A percentile compares a stretch with the other conserved stretches of the same genome.
Conservation (phyloP, 140 eudicot genomes). For the Senecio squalidus region DNA sequence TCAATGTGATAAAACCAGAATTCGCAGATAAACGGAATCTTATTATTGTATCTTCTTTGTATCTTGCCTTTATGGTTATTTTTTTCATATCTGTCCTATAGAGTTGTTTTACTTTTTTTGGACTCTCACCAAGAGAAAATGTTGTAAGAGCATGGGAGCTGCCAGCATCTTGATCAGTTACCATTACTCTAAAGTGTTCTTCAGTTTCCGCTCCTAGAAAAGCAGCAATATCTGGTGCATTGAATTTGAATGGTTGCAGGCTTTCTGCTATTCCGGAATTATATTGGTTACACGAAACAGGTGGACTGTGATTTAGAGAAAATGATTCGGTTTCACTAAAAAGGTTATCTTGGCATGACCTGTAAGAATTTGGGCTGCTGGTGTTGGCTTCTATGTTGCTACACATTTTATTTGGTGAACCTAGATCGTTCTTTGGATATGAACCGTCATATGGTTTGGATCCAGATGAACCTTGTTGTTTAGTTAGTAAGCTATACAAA, state of each 20-base stretch:
- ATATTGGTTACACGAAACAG: constrained; percentile 31
- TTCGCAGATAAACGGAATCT: constrained; percentile 42
- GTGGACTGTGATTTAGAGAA: constrained; percentile 23
- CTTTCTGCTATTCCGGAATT: constrained; percentile 26
- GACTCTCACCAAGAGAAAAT: constrained; percentile 43
- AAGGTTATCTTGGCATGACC: constrained; percentile 74
- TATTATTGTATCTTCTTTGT: constrained; percentile 58
- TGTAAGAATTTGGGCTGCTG: constrained; percentile 70
- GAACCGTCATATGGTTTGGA: constrained; percentile 38
- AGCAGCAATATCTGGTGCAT: constrained; percentile 27
- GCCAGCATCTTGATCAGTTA: constrained; percentile 84
- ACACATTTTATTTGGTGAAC: constrained; percentile 16
- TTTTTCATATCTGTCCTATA: constrained; percentile 47
- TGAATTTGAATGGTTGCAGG: constrained; percentile 31
- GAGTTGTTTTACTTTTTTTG: constrained; percentile 42
- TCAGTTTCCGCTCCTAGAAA: constrained; percentile 38
- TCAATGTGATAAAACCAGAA: constrained; percentile 34
- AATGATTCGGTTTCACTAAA: constrained; percentile 26
- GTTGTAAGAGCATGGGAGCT: constrained; percentile 80
- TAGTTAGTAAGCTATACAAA: constrained; percentile 39
- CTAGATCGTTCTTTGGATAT: constrained; percentile 27
- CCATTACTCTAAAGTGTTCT: constrained; percentile 60
- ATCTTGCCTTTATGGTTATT: constrained; percentile 43
- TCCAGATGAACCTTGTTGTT: constrained; percentile 46
- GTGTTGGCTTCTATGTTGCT: constrained; percentile 58